Base-by-base conservation (phyloP, 306 rosid genomes). In the Cotoneaster glaucophyllus region DNA sequence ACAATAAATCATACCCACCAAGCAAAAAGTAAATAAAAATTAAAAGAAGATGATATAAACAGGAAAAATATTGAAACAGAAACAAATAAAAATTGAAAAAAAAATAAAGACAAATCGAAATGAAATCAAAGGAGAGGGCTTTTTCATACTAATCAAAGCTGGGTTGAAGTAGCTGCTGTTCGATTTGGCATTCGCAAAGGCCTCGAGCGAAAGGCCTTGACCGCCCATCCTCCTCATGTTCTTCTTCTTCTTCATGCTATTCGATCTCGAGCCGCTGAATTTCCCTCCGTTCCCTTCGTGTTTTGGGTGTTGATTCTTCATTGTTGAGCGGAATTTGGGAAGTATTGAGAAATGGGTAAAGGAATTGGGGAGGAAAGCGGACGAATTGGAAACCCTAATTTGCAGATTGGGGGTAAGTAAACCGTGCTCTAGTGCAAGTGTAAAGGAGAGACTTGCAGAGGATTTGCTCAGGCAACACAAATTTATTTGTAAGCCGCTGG, bases 91-190 rank as follows among this genome's bases (percentile, higher is more conserved):
- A 74, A 45, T 11, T 19, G 17, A 22, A 58, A 0, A 39, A 39
- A 32, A 15, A 64, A 15, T 39, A 2, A 12, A 31, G 4, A 43
- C 18, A 70, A 74, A 14, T 12, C 14, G 24, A 31, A 5, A 31
- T 45, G 64, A 0, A 43, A 53, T 43, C 3, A 29, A 79, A 64
- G 13, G 31, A 57, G n/a, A 70, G 48, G 63, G 12, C 15, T 31
- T 66, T n/a, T 9, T n/a, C 85, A 53, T 88, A 95, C 99, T 92
- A 71, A 95, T 90, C 71, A 84, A 14, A 72, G 99, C 80, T 18
- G 97, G 97, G 59, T 92, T 95, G 67, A 86, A 95, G 86, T 76
- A 76, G 79, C 61, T 71, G 85, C 64, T 73, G 85, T 79, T 79
- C 14, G 96, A 85, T 81, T 87, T 91, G 14, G 88, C 87, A 71